These are phyloP conservation scores for Populus euphratica DNA, from an alignment of 345 rosid species.

Conservation along the genomic window DNA sequence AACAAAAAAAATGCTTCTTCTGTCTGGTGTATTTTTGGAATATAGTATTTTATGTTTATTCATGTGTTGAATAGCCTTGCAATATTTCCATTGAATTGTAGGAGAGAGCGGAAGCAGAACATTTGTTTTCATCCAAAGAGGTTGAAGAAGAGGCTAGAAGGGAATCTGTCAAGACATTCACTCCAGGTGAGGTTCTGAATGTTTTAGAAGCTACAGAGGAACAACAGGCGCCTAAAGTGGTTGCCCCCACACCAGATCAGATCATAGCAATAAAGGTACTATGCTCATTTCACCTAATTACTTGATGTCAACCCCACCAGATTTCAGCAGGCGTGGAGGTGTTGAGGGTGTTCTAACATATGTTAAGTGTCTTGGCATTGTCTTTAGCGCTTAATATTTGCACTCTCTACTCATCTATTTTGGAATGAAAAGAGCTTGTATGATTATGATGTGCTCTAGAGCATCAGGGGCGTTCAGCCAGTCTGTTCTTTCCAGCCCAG, in stretches of 20 bases:
- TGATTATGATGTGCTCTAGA: not conserved
- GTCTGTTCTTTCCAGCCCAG: not conserved
- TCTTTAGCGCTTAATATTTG: not conserved
- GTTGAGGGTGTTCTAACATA: not conserved
- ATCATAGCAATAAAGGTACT: constrained; percentile 91
- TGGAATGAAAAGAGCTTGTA: not conserved
- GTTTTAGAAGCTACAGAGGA: constrained; percentile 53
- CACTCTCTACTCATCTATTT: not conserved
- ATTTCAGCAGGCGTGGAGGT: not conserved
- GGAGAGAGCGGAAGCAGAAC: constrained; percentile 91
- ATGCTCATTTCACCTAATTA: constrained; percentile 1
- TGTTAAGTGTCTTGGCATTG: not conserved
- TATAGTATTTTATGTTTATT: not conserved
- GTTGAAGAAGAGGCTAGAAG: constrained; percentile 79
- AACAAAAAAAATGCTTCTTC: not conserved
- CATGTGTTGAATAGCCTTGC: not conserved
- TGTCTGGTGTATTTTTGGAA: not conserved
- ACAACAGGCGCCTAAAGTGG: constrained; percentile 60
- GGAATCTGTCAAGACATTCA: constrained; percentile 50
- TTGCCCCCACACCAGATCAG: constrained; percentile 92
- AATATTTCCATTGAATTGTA: constrained; percentile 31
- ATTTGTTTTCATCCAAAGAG: constrained; percentile 82
- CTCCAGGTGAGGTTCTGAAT: constrained; percentile 56
- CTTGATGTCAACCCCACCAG: not conserved
- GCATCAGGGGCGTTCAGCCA: not conserved